Conservation (phyloP, 2,329 filamentous ascomycete genomes). For the Colletotrichum lindemuthianum region DNA sequence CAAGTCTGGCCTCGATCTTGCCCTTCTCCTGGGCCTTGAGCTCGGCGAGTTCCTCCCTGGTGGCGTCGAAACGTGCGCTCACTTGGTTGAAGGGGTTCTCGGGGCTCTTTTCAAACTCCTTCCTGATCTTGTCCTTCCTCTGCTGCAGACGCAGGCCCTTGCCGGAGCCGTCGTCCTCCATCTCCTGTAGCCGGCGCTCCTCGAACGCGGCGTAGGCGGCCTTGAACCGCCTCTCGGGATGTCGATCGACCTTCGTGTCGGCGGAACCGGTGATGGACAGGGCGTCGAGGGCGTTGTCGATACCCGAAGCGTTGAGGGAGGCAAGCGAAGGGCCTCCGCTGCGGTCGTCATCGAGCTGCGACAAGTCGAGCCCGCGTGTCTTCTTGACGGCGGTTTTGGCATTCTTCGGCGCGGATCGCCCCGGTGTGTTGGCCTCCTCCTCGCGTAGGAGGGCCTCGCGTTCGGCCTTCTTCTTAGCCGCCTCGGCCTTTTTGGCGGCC, state of each 20-base stretch:
- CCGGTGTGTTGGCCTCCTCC: conserved; percentile 76
- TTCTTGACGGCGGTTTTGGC: conserved; percentile 76
- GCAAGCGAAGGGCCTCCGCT: conserved; percentile 52
- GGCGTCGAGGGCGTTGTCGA: conserved; percentile 93
- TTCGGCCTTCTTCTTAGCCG: conserved; percentile 90
- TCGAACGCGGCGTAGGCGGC: conserved; percentile 87
- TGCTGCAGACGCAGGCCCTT: conserved; percentile 83
- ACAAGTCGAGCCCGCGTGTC: conserved; percentile 77
- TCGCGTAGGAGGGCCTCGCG: conserved; percentile 83
- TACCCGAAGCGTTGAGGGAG: conserved; percentile 83
- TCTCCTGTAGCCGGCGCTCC: conserved; percentile 82
- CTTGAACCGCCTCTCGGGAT: conserved; percentile 88
- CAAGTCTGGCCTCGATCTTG: conserved; percentile 80
- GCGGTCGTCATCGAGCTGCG: conserved; percentile 73
- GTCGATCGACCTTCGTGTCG: conserved; percentile 80
- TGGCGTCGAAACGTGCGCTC: conserved; percentile 78
- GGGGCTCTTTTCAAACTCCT: conserved; percentile 94
- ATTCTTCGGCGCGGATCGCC: conserved; percentile 72
- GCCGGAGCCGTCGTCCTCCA: conserved; percentile 80
- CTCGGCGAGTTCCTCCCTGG: conserved; percentile 77
- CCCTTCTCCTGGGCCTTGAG: conserved; percentile 73
- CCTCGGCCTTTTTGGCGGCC: conserved; percentile 83
- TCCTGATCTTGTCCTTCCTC: conserved; percentile 82
- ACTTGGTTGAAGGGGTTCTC: conserved; percentile 97
- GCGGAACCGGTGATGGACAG: conserved; percentile 70